Conservation (phyloP, 768 basidiomycete species). For the Zangia roseola region DNA sequence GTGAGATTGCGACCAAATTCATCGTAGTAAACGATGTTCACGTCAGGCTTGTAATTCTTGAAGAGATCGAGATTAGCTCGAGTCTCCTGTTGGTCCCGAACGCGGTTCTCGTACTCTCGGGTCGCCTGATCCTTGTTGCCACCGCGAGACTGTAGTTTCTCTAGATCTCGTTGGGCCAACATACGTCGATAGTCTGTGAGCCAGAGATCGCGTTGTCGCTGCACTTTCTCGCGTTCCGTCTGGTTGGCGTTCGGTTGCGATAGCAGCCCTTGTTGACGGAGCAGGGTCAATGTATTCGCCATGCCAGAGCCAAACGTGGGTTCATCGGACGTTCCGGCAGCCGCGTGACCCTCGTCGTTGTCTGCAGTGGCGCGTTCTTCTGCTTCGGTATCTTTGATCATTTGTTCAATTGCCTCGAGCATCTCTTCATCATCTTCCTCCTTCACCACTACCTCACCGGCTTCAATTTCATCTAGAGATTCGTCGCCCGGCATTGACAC, state of each 20-base stretch:
- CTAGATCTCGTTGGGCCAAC: conserved; percentile 76
- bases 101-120: conserved; percentile 91
- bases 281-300: conserved; percentile 83
- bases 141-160: conserved; percentile 73
- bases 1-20: conserved; percentile 88
- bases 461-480: conserved; percentile 72
- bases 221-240: conserved; percentile 73
- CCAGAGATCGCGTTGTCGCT: conserved; percentile 87
- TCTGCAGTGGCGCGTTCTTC: conserved; percentile 44
- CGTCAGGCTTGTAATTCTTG: conserved; percentile 94
- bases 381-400: conserved; percentile 59
- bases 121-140: conserved; percentile 88
- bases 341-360: conserved; percentile 29
- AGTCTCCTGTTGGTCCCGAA: conserved; percentile 90
- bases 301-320: conserved; percentile 81
- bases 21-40: conserved; percentile 95
- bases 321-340: conserved; percentile 68
- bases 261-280: conserved; percentile 90
- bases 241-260: conserved; percentile 62
- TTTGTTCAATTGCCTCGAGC: conserved; percentile 74
- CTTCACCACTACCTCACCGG: conserved; percentile 75
- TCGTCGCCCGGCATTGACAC: conserved; percentile 64
- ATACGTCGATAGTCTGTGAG: conserved; percentile 79
- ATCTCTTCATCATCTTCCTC: conserved; percentile 80
- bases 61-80: conserved; percentile 77